Evolutionary conservation across 805 yeast genomes (phyloP).

Genomic region (Teunomyces atbi): DNA sequence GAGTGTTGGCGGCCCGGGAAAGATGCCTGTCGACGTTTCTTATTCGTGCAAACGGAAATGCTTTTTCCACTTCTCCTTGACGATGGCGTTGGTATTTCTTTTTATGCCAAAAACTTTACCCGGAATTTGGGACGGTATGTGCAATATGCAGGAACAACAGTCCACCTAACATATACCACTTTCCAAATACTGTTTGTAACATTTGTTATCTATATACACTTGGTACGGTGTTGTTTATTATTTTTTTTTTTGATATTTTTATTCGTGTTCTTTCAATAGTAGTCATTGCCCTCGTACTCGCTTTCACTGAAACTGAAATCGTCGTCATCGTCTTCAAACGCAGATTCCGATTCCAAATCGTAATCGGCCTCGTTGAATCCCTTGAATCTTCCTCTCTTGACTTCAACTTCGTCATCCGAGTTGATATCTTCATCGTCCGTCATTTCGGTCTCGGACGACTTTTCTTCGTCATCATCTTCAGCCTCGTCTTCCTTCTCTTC

Average conservation of each 20-base stretch:
- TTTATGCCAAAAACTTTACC: conserved; percentile 1
- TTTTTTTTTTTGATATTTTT: no score
- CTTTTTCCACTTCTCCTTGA: conserved; percentile 3
- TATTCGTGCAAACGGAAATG: not conserved
- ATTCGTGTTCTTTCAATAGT: conserved; percentile 22
- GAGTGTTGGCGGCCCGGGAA: no score
- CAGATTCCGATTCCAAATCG: conserved; percentile 37
- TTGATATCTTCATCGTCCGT: conserved; percentile 20
- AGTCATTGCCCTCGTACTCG: conserved; percentile 43
- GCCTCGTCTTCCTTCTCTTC: conserved; percentile 55
- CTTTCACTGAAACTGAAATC: conserved; percentile 22
- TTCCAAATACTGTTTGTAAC: not conserved
- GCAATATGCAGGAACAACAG: not conserved
- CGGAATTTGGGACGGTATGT: not conserved
- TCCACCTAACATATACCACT: not conserved
- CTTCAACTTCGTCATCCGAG: conserved; percentile 45
- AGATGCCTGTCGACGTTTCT: no score
- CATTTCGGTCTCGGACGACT: not conserved
- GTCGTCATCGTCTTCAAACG: conserved; percentile 23
- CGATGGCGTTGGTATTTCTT: conserved; percentile 5
- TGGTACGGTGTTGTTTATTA: no score
- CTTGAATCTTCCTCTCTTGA: conserved; percentile 40
- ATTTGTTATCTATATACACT: conserved; percentile 2
- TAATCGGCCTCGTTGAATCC: conserved; percentile 49
- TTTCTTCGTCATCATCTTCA: conserved; percentile 7